Conservation (phyloP, 78 protist species). For the Chrysochromulina tobinii region DNA sequence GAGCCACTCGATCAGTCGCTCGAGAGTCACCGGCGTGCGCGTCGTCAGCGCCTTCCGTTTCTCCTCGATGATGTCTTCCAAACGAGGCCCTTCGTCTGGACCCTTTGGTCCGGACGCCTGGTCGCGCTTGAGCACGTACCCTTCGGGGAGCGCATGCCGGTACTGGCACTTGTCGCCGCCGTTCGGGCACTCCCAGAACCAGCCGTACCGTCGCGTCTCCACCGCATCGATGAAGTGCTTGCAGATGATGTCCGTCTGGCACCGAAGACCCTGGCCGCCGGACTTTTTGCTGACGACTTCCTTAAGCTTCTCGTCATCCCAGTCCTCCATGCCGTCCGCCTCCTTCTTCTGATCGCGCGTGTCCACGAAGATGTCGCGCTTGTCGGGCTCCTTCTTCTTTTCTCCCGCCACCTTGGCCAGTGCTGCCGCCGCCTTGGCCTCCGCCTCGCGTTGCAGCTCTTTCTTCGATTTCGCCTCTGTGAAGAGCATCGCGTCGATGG, state of each 20-base stretch:
- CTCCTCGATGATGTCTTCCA: constrained; percentile 67
- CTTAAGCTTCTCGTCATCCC: neutral
- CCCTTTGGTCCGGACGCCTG: constrained; percentile 50
- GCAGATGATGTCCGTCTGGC: constrained; percentile 38
- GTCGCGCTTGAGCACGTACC: constrained; percentile 70
- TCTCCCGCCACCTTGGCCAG: no score
- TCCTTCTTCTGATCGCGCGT: constrained; percentile 37
- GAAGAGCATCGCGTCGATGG: no score
- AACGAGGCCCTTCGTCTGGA: constrained; percentile 34
- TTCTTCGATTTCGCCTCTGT: no score
- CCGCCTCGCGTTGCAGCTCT: no score
- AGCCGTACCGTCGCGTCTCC: constrained; percentile 79
- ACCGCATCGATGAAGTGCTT: constrained; percentile 84
- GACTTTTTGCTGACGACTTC: neutral
- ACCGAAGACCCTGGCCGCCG: neutral
- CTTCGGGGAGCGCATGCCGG: constrained; percentile 87
- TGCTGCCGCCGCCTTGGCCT: no score
- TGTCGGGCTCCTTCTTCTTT: no score
- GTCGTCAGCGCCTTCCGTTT: constrained; percentile 13
- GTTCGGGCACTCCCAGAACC: constrained; percentile 91
- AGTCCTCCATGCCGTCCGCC: neutral
- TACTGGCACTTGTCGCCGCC: constrained; percentile 72
- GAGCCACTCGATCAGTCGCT: constrained; percentile 74
- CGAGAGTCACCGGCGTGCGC: constrained; percentile 73
- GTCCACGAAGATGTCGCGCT: neutral